phyloP scores from a whole-genome alignment of 192 early-diverging fungal genomes.

The Radiomyces spectabilis region DNA sequence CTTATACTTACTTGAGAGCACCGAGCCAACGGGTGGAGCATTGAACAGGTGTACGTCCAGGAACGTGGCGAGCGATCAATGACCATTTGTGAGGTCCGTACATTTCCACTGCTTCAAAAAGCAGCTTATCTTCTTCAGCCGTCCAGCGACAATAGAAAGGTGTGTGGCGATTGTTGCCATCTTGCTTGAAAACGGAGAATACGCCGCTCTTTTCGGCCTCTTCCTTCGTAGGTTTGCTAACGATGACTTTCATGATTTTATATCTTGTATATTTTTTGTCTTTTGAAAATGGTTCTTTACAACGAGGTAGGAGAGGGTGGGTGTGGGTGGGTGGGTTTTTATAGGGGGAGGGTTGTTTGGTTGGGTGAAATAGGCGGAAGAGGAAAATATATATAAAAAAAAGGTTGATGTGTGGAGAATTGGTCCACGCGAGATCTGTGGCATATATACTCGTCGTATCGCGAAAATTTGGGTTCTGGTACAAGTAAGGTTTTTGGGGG shows the following conservation, averaged over 20 bases:
- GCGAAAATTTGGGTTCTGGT: too few species aligned
- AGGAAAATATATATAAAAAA: constrained; percentile 3
- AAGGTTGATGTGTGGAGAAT: neutral
- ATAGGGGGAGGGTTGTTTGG: too few species aligned
- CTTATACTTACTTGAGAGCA: constrained; percentile 22
- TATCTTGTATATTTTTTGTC: too few species aligned
- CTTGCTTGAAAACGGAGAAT: constrained; percentile 19
- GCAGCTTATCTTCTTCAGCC: constrained; percentile 22
- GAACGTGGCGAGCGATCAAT: constrained; percentile 21
- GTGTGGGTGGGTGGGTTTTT: too few species aligned
- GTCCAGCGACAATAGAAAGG: constrained; percentile 33
- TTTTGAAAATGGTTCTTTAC: neutral
- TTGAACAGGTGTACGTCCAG: constrained; percentile 28
- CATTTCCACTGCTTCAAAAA: constrained; percentile 17
- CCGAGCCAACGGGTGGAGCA: constrained; percentile 32
- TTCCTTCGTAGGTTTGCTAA: too few species aligned
- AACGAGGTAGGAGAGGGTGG: neutral
- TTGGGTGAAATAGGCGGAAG: too few species aligned
- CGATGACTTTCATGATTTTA: too few species aligned
- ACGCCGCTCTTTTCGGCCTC: too few species aligned
- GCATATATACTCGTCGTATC: too few species aligned
- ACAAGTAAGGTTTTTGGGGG: too few species aligned
- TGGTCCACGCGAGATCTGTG: constrained; percentile 2
- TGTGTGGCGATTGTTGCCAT: constrained; percentile 9
- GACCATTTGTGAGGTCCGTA: constrained; percentile 34